These are phyloP conservation scores for Tuber brumale DNA, from an alignment of 495 filamentous ascomycete genomes.

Conservation along the genomic window DNA sequence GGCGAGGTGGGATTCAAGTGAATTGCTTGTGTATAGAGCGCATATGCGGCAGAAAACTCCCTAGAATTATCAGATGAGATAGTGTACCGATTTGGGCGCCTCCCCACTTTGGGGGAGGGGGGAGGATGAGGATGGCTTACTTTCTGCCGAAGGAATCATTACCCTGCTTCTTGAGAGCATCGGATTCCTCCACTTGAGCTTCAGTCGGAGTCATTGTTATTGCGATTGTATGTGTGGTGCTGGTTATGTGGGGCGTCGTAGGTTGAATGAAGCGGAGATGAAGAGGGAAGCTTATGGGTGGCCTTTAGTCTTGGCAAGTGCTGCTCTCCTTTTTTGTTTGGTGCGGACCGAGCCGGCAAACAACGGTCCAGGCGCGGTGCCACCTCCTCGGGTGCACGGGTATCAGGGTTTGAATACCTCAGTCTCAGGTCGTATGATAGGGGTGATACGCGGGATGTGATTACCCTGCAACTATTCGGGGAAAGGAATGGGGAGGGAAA, in stretches of 20 bases:
- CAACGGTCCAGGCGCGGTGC: background rate
- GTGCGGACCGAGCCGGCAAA: background rate
- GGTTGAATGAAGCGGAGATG: background rate
- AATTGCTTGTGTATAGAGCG: constrained; percentile 34
- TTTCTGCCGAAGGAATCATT: constrained; percentile 35
- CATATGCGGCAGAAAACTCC: constrained; percentile 34
- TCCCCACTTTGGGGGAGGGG: background rate
- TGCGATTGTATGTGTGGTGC: background rate
- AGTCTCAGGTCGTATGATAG: background rate
- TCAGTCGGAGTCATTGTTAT: constrained; percentile 29
- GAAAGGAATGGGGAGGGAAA: background rate
- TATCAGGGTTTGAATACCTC: background rate
- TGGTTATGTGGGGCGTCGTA: background rate
- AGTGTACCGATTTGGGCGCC: background rate
- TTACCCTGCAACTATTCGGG: background rate
- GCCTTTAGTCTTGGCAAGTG: background rate
- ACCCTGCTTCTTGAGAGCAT: constrained; percentile 33
- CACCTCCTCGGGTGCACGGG: background rate
- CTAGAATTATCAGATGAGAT: constrained; percentile 11
- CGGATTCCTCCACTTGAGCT: constrained; percentile 31
- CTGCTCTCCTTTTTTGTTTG: background rate
- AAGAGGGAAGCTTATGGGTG: background rate
- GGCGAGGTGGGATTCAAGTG: constrained; percentile 29
- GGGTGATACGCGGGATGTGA: background rate
- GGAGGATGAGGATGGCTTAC: constrained; percentile 4